Base-by-base conservation (phyloP, 768 basidiomycete genomes). In the Sarcodon aspratus region DNA sequence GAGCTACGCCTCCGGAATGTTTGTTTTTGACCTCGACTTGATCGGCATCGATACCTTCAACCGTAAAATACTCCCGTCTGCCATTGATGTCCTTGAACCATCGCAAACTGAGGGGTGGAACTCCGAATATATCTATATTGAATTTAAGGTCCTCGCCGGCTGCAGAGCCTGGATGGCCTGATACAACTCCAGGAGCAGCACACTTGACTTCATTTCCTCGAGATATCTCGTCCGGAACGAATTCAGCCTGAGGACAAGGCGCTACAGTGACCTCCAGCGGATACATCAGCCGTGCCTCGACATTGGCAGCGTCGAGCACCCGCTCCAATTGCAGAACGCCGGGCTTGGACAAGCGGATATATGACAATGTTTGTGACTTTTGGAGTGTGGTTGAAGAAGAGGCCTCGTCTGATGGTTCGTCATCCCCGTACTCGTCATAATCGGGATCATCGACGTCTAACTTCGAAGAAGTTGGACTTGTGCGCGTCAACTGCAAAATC, bases 171-270 rank as follows among this genome's bases (percentile, higher is more conserved):
- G 15, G 15, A 9, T 42, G 40, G 15, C 60, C 60, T 18, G 59
- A 60, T 12, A 57, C 50, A 15, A 64, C 55, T 1, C 54, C 56
- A 17, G 64, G 55, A 9, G 61, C 52, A 3, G 65, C 76, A 62
- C 90, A 94, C 34, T 77, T 79, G 48, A 81, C 61, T 12, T 75
- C 67, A 44, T 74, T 63, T 50, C 55, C 59, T 57, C 36, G 50
- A 45, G 65, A 59, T 49, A 73, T 67, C 46, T 72, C 64, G 27
- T 73, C 64, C 1, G 63, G 61, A 0, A 68, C 56, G 58, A 92
- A 93, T 55, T 76, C 74, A 4, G 82, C 89, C 5, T 68, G 71
- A 6, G 93, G 93, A 59, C 93, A 96, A 15, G 91, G 86, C 10
- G 82, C 87, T 40, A 95, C 69, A 0, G 77, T 73, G 33, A 90